Evolutionary conservation across 345 rosid genomes (phyloP).

Genomic region (Eucalyptus lansdowneana): DNA sequence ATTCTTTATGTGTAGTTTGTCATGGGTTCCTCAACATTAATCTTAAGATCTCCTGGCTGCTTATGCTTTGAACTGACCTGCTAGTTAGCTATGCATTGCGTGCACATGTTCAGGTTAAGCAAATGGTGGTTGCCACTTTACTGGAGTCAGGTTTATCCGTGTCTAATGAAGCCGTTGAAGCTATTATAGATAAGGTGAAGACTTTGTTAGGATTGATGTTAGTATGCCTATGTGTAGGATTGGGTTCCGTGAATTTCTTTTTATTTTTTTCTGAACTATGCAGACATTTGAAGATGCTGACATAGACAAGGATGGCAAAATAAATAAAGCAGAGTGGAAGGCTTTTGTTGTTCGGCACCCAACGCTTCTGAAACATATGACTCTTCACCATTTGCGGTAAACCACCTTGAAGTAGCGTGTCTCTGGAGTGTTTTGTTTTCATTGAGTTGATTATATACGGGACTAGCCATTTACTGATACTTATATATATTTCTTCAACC

Average conservation of each 20-base stretch:
- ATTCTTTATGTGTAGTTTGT: neutral
- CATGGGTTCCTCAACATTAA: neutral
- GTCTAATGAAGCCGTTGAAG: conserved; percentile 68
- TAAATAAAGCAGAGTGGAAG: conserved; percentile 42
- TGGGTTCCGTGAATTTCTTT: neutral
- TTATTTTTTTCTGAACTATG: neutral
- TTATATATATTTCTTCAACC: neutral
- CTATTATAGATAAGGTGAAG: conserved; percentile 71
- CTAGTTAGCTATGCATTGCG: neutral
- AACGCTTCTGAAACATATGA: conserved; percentile 43
- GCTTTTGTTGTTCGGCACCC: conserved; percentile 33
- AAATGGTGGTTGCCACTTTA: conserved; percentile 92
- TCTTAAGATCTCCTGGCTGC: neutral
- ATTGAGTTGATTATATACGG: neutral
- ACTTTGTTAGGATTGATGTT: neutral
- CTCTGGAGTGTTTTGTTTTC: neutral
- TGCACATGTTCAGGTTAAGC: conserved; percentile 34
- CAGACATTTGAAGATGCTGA: conserved; percentile 53
- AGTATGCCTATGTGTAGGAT: neutral
- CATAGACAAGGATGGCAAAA: conserved; percentile 40
- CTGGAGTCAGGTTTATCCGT: conserved; percentile 87
- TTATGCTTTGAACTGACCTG: neutral
- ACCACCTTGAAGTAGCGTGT: neutral
- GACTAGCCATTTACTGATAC: neutral
- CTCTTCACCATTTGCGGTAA: conserved; percentile 42